These are phyloP conservation scores for Babesia bigemina DNA, from an alignment of 169 alveolate genomes.

Conservation along the genomic window DNA sequence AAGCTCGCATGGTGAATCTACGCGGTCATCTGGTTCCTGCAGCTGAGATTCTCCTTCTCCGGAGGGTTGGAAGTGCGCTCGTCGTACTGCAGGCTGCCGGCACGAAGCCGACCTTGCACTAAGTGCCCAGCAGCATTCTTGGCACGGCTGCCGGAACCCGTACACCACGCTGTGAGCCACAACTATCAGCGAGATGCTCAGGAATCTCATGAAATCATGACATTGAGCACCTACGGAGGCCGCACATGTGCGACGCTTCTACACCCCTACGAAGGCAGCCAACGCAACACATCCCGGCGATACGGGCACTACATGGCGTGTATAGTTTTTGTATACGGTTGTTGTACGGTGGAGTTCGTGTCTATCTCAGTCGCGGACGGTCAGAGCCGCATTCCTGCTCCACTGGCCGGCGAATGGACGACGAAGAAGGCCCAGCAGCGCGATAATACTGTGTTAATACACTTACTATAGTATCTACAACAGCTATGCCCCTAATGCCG, in stretches of 20 bases:
- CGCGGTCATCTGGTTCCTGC: neutral
- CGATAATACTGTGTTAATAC: too few species aligned
- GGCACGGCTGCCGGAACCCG: constrained; percentile 1
- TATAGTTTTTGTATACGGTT: neutral
- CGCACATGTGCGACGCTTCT: neutral
- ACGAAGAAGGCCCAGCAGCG: too few species aligned
- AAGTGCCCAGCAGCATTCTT: neutral
- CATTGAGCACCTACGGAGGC: neutral
- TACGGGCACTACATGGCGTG: too few species aligned
- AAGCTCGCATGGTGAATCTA: neutral
- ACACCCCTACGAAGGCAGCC: too few species aligned
- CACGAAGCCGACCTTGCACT: neutral
- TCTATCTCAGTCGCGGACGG: neutral
- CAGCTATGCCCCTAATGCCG: too few species aligned
- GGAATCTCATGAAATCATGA: constrained; percentile 16
- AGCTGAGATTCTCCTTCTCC: neutral
- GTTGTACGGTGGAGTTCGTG: neutral
- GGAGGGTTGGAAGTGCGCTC: neutral
- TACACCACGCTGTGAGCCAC: neutral
- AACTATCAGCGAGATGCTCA: neutral
- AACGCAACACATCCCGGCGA: too few species aligned
- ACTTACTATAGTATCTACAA: too few species aligned
- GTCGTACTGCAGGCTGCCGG: neutral
- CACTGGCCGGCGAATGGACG: too few species aligned
- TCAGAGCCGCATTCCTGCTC: too few species aligned